Base-by-base conservation (phyloP, 2,329 filamentous ascomycete species). In the Hypoxylon sp. region DNA sequence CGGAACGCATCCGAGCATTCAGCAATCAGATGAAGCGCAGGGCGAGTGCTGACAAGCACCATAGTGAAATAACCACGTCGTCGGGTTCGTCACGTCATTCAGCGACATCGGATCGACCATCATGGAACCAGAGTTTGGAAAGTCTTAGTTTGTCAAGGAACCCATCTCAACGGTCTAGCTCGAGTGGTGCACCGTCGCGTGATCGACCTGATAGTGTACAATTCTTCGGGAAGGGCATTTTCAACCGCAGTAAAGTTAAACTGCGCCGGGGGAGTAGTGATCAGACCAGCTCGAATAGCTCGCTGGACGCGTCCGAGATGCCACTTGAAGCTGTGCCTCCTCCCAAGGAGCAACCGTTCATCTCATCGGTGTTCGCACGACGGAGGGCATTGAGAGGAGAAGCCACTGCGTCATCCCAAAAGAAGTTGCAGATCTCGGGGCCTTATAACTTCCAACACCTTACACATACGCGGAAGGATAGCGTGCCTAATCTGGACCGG, bases 401-500 rank as follows among this genome's bases (percentile, higher is more conserved):
- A 21, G 63, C 74, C 3, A 74, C 74, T n/a, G 75, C 76, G 28
- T 59, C 51, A 55, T 76, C 74, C 13, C 75, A 76, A 58, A 84
- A 78, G 72, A 84, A 81, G 68, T 74, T 84, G 53, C 83, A 85
- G 59, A 91, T 91, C 59, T 91, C 89, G 0, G 85, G 82, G 0
- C 89, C 89, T 2, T 90, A 89, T 78, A 90, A 90, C 79, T 91
- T 91, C 67, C 88, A 90, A 74, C 89, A 91, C 76, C 82, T 91
- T 34, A 84, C 86, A 3, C 88, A 90, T 74, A 87, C 85, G 11
- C 80, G 83, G 11, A 84, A 83, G 50, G 84, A 88, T 30, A 80
- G 84, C 53, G 64, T 84, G 2, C 77, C 82, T 3, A 80, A 79
- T 60, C 67, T 83, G 5, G 79, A 81, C 45, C 77, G 79, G 28